These are phyloP conservation scores for Euphorbia tirucalli DNA, from an alignment of 345 rosid genomes.

Conservation along the genomic window DNA sequence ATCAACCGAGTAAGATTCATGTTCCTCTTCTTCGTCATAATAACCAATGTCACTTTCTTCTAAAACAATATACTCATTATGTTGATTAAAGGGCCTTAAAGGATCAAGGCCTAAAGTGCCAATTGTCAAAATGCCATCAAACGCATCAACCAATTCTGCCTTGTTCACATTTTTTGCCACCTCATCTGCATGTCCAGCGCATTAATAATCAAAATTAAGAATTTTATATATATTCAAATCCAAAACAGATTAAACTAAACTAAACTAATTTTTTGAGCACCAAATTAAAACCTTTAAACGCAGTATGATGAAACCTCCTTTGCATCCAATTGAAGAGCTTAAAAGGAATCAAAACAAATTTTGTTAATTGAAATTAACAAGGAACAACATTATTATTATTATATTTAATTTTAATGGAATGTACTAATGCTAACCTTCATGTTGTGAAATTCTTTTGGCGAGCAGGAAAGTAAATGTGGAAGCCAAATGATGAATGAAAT, in stretches of 20 bases:
- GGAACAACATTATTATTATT: background rate
- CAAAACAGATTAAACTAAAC: too few relatives aligned
- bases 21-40: conserved; percentile 22
- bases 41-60: conserved; percentile 22
- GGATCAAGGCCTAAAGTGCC: conserved; percentile 86
- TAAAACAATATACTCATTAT: conserved; percentile 23
- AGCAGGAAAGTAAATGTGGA: conserved; percentile 18
- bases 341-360: conserved; percentile 4
- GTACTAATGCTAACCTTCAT: conserved; percentile 49
- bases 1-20: conserved; percentile 4
- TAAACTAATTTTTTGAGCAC: too few relatives aligned
- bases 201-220: too few relatives aligned
- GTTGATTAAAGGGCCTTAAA: conserved; percentile 36
- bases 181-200: conserved; percentile 40
- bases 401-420: background rate
- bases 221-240: too few relatives aligned
- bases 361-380: background rate
- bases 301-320: conserved; percentile 55
- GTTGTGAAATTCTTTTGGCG: conserved; percentile 21
- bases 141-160: conserved; percentile 55
- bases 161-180: conserved; percentile 47
- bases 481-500: background rate
- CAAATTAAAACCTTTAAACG: conserved; percentile 53
- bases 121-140: conserved; percentile 80
- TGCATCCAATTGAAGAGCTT: conserved; percentile 96